phyloP scores from a whole-genome alignment of 2,329 filamentous ascomycete genomes.

The Alternaria solani region DNA sequence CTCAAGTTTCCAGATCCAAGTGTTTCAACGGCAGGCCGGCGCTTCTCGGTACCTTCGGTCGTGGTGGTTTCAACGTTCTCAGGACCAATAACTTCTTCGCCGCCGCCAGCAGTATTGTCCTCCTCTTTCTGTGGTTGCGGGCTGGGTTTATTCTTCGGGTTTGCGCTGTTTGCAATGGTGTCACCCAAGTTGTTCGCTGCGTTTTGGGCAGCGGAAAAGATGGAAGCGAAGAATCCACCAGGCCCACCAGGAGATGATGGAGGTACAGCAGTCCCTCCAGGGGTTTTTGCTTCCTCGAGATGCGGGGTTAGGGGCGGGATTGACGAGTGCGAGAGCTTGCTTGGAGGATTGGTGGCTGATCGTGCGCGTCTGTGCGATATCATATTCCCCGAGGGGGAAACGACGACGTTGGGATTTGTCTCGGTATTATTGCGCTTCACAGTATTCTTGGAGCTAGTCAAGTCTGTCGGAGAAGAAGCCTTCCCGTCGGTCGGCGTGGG shows the following conservation, averaged over 20 bases:
- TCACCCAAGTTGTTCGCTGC: slow-evolving; percentile 79
- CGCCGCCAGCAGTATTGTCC: slow-evolving; percentile 39
- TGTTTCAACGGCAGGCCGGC: slow-evolving; percentile 82
- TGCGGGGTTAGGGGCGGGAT: slow-evolving; percentile 74
- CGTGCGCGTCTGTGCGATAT: slow-evolving; percentile 73
- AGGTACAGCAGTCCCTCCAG: slow-evolving; percentile 62
- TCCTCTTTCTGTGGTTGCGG: slow-evolving; percentile 43
- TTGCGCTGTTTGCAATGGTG: slow-evolving; percentile 72
- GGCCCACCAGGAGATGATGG: slow-evolving; percentile 57
- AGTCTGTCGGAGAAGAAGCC: slow-evolving; percentile 44
- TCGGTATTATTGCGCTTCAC: slow-evolving; percentile 41
- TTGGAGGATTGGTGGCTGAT: slow-evolving; percentile 69
- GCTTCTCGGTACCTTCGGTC: slow-evolving; percentile 48
- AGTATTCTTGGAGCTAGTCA: slow-evolving; percentile 34
- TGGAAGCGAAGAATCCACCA: slow-evolving; percentile 84
- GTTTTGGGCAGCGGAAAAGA: slow-evolving; percentile 92
- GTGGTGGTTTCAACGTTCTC: slow-evolving; percentile 34
- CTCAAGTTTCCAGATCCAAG: slow-evolving; percentile 89
- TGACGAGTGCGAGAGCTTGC: slow-evolving; percentile 84
- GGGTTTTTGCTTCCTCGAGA: slow-evolving; percentile 71
- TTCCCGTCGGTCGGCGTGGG: slow-evolving; percentile 66
- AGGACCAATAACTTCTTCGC: slow-evolving; percentile 55
- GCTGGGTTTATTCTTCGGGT: slow-evolving; percentile 60
- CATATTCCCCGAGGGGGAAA: slow-evolving; percentile 73
- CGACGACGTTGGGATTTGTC: slow-evolving; percentile 61